Evolutionary conservation across 495 filamentous ascomycete genomes (phyloP), one percentile per base, ranked within the genome.

Genomic region (Aspergillus asperescens): DNA sequence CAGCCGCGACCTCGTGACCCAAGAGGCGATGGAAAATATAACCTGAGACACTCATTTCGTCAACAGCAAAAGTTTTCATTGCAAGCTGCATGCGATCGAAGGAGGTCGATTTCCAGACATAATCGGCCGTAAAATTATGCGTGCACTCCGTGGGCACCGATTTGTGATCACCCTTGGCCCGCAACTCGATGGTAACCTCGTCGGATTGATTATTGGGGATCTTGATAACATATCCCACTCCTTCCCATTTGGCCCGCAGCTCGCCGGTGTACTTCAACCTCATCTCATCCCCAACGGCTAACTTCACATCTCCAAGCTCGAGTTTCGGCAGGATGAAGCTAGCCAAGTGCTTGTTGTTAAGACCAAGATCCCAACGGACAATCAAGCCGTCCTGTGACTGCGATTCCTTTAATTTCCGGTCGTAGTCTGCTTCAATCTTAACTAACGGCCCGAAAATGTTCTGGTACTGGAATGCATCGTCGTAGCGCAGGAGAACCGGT

Each of bases 391-490:
- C 93, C 69, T 97, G 94, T 3, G 89, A 94, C 66, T 99, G 93
- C 3, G 94, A 88, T 68, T 99, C 93, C 72, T 99, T 99, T 45
- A 99, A 76, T 71, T 99, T 97, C 58, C 92, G 89, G 67, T 99
- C 93, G 62, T 99, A 99, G 68, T 99, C 93, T n/a, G 93, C 95
- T 66, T 99, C 93, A 65, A 99, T 97, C 71, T 99, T 99, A 53
- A 99, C 93, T 4, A 99, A 79, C 1, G 93, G 93, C 0, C 93
- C 93, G 62, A 99, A 99, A 19, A 97, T 92, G 59, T 99, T 99
- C 68, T 99, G 93, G 61, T 99, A 99, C 56, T 99, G 93, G 67
- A 89, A 99, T 1, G 93, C 90, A 69, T 97, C 94, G 49, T 97
- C 93, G 59, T 99, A 99, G 46, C 90, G 90, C 19, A 97, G 76